Conservation (phyloP, 2,329 filamentous ascomycete species). For the Aspergillus terreus region DNA sequence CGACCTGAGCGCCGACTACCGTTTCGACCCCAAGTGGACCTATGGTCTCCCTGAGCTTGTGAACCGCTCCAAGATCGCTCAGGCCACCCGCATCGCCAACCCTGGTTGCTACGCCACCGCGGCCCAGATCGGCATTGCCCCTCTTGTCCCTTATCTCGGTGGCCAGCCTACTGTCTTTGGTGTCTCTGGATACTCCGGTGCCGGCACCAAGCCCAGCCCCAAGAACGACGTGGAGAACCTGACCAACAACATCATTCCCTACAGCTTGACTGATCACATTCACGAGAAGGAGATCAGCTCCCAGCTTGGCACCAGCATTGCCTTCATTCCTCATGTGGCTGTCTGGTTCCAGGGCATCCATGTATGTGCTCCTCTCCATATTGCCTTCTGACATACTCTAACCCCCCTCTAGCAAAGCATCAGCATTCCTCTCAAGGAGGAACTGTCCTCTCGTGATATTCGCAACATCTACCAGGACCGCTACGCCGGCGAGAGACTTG, state of each 20-base stretch:
- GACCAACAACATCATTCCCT: conserved; percentile 83
- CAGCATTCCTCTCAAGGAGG: conserved; percentile 78
- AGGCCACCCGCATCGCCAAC: conserved; percentile 79
- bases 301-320: conserved; percentile 70
- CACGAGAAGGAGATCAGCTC: conserved; percentile 86
- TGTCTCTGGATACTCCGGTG: conserved; percentile 89
- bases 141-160: conserved; percentile 72
- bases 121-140: conserved; percentile 83
- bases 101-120: conserved; percentile 95
- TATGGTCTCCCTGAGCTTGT: conserved; percentile 88
- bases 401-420: conserved; percentile 64
- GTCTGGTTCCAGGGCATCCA: conserved; percentile 96
- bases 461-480: conserved; percentile 93
- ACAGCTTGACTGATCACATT: conserved; percentile 88
- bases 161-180: conserved; percentile 82
- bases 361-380: conserved; percentile 33
- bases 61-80: conserved; percentile 69
- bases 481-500: conserved; percentile 91
- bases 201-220: conserved; percentile 86
- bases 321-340: conserved; percentile 92
- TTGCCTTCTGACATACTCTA: conserved; percentile 10
- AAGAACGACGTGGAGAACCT: conserved; percentile 89
- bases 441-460: conserved; percentile 87
- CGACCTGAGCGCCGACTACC: conserved; percentile 94
- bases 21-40: conserved; percentile 80